Conservation (phyloP, 2,329 filamentous ascomycete genomes). For the Ustilaginoidea virens region DNA sequence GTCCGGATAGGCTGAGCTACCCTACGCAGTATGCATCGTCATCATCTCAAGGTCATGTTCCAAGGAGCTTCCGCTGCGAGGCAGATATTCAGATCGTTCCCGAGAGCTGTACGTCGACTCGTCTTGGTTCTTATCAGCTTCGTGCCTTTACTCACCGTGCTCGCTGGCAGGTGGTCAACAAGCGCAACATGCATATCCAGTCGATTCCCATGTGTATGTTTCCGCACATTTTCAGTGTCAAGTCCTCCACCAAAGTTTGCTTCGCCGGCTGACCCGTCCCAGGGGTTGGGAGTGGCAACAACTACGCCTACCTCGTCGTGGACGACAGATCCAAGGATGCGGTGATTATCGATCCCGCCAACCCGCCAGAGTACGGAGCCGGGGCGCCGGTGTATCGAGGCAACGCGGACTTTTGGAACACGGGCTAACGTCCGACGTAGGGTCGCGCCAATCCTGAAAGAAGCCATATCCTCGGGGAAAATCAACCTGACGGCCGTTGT, state of each 20-base stretch:
- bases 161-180: constrained; percentile 3
- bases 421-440: constrained; percentile 18
- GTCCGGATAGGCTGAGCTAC: too few species aligned
- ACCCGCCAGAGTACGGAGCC: constrained; percentile 53
- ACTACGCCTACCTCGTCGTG: constrained; percentile 72
- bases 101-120: constrained; percentile 1
- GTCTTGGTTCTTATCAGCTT: background rate
- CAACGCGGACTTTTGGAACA: too few species aligned
- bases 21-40: too few species aligned
- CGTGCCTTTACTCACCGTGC: constrained; percentile 2
- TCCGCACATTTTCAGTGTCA: background rate
- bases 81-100: background rate
- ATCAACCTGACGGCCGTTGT: constrained; percentile 82
- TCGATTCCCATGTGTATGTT: constrained; percentile 77
- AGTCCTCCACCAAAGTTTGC: constrained; percentile 2
- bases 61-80: background rate
- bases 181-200: constrained; percentile 59
- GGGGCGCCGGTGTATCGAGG: too few species aligned
- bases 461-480: constrained; percentile 52
- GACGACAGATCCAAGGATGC: constrained; percentile 67
- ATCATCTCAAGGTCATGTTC: constrained; percentile 2
- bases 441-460: constrained; percentile 50
- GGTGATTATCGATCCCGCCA: constrained; percentile 66
- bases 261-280: constrained; percentile 1
- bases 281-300: constrained; percentile 68